Conservation (phyloP, 371 early-diverging fungal genomes). For the Apophysomyces sp. region DNA sequence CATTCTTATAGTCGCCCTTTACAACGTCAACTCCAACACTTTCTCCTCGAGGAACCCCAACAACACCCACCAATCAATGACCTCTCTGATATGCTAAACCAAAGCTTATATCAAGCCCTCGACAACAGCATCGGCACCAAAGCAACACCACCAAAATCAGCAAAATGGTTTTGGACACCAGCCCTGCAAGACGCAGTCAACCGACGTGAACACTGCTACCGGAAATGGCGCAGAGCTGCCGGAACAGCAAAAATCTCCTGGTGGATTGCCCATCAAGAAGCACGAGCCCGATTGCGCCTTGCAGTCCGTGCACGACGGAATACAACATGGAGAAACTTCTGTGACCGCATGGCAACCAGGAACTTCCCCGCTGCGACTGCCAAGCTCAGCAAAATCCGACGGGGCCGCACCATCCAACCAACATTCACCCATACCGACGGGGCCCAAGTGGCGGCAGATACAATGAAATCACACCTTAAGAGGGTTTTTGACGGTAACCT, state of each 20-base stretch:
- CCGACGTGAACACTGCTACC: conserved; percentile 9
- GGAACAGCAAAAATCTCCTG: conserved; percentile 2
- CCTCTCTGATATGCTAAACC: background rate
- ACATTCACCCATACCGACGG: conserved; percentile 1
- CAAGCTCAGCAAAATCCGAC: background rate
- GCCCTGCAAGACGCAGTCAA: background rate
- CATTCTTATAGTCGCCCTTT: too few relatives aligned
- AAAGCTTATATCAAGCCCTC: background rate
- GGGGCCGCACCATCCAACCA: background rate
- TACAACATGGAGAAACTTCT: conserved; percentile 15
- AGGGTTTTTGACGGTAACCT: background rate
- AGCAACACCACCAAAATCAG: background rate
- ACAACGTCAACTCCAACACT: too few relatives aligned
- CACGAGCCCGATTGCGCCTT: conserved; percentile 2
- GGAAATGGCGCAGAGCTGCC: conserved; percentile 7
- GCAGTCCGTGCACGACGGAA: background rate
- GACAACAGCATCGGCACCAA: background rate
- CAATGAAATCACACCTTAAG: background rate
- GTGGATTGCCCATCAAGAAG: conserved; percentile 13
- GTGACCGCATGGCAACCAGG: background rate
- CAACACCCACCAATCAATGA: background rate
- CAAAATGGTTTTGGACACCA: conserved; percentile 14
- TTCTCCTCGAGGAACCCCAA: too few relatives aligned
- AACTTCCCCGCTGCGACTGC: background rate
- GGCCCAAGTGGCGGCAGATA: background rate